Base-by-base conservation (phyloP, 2,329 filamentous ascomycete genomes). In the Fusarium torreyae region DNA sequence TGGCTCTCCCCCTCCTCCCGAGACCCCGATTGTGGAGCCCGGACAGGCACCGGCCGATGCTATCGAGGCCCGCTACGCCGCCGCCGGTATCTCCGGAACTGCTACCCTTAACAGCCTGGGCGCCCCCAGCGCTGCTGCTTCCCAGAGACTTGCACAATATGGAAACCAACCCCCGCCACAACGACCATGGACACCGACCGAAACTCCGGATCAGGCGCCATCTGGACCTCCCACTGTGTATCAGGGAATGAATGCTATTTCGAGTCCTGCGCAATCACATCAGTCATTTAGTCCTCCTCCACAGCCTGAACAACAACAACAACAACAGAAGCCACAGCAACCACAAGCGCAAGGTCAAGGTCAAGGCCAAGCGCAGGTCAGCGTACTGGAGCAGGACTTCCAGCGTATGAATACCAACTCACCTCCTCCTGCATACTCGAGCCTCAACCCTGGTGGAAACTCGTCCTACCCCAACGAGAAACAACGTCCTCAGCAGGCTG, bases 371-470 rank as follows among this genome's bases (percentile, higher is more conserved):
- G 73, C 76, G 33, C 88, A 90, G 71, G 85, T 88, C 63, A 94
- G 88, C 81, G 88, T 92, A n/a, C 80, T 97, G 36, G 93, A 97
- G 75, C 91, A 94, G 73, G 94, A 97, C 72, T 92, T 97, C 77
- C 90, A 94, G 71, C 89, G 94, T 18, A 87, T 97, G 86, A 89
- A 93, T 71, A 86, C 90, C 31, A 92, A 93, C 22, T 94, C 94
- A 55, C 94, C 95, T 15, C 96, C 96, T 20, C 96, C 96, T n/a
- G 95, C 96, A 7, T 99, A 99, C 79, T 96, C 94, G 11, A 96
- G 91, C 74, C 88, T 97, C 45, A 88, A 85, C 59, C 80, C 84
- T 1, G 80, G 79, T 40, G 79, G 80, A 28, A 75, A 84, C 78
- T 74, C 89, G 80, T 72, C 87, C 81, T 96, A 94, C 79, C 91